These are phyloP conservation scores for Trichoderma cornu-damae DNA, from an alignment of 2,329 filamentous ascomycete species.

Conservation along the genomic window DNA sequence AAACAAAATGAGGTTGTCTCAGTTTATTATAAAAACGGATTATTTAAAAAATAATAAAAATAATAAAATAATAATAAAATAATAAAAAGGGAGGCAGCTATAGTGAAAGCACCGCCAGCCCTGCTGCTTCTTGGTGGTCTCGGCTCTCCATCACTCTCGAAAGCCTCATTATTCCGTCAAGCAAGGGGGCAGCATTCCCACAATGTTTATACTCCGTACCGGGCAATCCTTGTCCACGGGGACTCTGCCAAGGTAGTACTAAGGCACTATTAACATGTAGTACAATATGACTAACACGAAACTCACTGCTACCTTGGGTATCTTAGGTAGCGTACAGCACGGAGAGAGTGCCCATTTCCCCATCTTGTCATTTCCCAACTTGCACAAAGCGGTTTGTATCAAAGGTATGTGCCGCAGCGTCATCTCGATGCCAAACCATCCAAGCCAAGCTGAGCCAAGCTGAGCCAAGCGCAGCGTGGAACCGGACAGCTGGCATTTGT, in stretches of 20 bases:
- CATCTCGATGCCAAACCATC: not conserved
- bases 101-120: not conserved
- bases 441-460: not conserved
- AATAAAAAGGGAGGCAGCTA: not conserved
- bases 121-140: not conserved
- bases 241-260: too few species aligned
- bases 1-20: slow-evolving; percentile 8
- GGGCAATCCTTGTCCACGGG: too few species aligned
- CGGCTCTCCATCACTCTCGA: not conserved
- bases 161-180: not conserved
- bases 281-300: too few species aligned
- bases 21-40: too few species aligned
- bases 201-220: not conserved
- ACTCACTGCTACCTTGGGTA: not conserved
- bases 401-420: not conserved
- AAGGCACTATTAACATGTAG: too few species aligned
- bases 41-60: too few species aligned
- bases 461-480: not conserved
- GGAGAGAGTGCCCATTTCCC: too few species aligned
- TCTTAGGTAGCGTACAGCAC: too few species aligned
- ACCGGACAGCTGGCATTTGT: not conserved
- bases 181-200: not conserved
- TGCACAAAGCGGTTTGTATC: not conserved
- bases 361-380: too few species aligned
- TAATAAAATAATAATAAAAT: too few species aligned